Conservation (phyloP, 2,329 filamentous ascomycete species). For the Scedosporium dehoogii region DNA sequence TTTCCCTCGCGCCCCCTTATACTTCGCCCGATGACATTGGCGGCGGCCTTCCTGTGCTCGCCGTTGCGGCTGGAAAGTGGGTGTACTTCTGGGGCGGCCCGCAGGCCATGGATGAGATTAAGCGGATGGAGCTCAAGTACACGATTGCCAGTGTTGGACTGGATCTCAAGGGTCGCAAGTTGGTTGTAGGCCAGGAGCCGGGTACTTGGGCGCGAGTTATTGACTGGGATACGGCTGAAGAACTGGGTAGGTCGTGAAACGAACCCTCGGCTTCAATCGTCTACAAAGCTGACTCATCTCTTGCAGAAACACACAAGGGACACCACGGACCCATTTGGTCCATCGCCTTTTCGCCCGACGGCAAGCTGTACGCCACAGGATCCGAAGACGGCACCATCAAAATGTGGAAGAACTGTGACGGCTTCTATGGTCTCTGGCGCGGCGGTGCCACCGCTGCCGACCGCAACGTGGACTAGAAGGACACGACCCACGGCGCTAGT, state of each 20-base stretch:
- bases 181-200: conserved; percentile 82
- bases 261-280: too few relatives aligned
- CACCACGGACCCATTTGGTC: conserved; percentile 98
- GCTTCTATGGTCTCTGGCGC: conserved; percentile 54
- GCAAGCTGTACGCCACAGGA: conserved; percentile 90
- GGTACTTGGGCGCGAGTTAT: conserved; percentile 98
- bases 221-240: conserved; percentile 72
- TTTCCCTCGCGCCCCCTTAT: conserved; percentile 49
- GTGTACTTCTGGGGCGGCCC: conserved; percentile 84
- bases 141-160: conserved; percentile 87
- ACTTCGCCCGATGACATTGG: conserved; percentile 53
- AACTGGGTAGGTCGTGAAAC: conserved; percentile 48
- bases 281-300: not conserved
- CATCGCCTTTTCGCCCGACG: conserved; percentile 86
- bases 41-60: conserved; percentile 62
- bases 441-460: conserved; percentile 25
- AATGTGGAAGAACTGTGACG: conserved; percentile 66
- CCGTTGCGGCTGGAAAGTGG: conserved; percentile 87
- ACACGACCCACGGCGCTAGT: conserved; percentile 1
- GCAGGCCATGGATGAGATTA: conserved; percentile 61
- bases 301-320: conserved; percentile 81
- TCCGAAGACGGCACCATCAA: conserved; percentile 98
- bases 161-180: conserved; percentile 68
- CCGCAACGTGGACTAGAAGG: conserved; percentile 11
- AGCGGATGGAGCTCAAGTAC: conserved; percentile 69